phyloP scores from a whole-genome alignment of 495 filamentous ascomycete genomes.

The Talaromyces liani region DNA sequence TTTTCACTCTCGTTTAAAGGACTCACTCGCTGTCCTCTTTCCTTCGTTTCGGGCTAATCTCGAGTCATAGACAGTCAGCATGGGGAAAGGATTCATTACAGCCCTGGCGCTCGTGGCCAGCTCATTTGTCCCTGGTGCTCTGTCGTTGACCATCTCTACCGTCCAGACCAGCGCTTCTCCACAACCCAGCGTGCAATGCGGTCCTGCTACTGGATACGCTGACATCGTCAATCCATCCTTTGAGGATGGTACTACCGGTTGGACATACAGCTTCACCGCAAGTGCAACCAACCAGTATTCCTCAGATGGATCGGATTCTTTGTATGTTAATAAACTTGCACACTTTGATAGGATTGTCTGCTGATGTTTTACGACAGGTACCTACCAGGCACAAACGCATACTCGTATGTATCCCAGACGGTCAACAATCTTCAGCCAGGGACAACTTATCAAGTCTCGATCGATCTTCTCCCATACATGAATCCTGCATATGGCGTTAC shows the following conservation, averaged over 20 bases:
- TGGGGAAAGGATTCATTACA: not conserved
- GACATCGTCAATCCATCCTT: slow-evolving; percentile 1
- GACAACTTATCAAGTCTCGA: not conserved
- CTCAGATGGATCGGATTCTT: not conserved
- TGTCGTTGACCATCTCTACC: not conserved
- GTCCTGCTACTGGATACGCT: not conserved
- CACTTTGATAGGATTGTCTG: not conserved
- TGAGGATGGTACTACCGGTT: not conserved
- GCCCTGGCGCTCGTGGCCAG: not conserved
- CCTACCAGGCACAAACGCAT: not conserved
- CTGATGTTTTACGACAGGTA: not conserved
- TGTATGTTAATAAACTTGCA: not conserved
- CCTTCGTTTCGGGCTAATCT: not conserved
- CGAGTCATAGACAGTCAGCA: not conserved
- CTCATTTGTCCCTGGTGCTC: not conserved
- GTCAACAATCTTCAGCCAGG: not conserved
- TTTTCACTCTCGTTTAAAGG: not conserved
- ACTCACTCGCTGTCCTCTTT: not conserved
- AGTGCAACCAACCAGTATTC: not conserved
- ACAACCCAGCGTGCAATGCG: not conserved
- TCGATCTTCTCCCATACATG: not conserved
- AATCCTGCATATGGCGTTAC: not conserved
- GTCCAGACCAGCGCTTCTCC: not conserved
- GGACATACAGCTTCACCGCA: not conserved
- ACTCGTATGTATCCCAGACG: not conserved